Evolutionary conservation across 1,284 basidiomycete genomes (phyloP), one percentile per base, ranked within the genome.

Genomic region (Tremellales sp.): DNA sequence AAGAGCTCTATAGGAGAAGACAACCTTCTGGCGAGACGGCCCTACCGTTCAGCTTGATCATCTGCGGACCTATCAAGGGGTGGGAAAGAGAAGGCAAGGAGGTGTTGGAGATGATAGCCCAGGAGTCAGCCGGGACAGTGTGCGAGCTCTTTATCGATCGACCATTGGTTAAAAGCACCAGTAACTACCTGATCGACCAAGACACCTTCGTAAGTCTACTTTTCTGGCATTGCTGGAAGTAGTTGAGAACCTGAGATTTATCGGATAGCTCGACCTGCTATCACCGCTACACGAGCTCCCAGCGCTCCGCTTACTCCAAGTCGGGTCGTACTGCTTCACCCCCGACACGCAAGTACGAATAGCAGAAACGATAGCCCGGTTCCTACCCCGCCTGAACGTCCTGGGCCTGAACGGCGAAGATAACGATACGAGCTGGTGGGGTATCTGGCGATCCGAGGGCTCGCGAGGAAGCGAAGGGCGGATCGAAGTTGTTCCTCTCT

Each of bases 111-210:
- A 17, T 17, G 6, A 13, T 36, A 15, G 33, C 19, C 6, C 15
- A 15, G 4, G 33, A 36, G 6, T 36, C 33, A 36, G 33, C 15
- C 6, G 33, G 33, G 19, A 13, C 15, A 6, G 33, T 73, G 41
- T 65, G 67, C 45, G 68, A 73, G 49, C 45, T 73, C 31, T 70
- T 73, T 46, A 56, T 71, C 29, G 69, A 71, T 56, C 48, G 69
- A 29, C 69, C 69, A 1, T 33, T 71, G 36, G 49, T 53, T n/a
- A 66, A 66, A 46, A 54, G 51, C 10, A 54, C 46, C 4, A 45
- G 59, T 15, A 52, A 56, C 2, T 54, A 56, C 17, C 52, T 42
- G 19, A 58, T 53, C 4, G 56, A 57, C 6, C 50, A 61, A 15
- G 56, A 62, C 25, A 50, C 49, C 22, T 61, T 70, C 40, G 67